Evolutionary conservation across 352 stramenopile species (phyloP).

Genomic region (Pythium brassicae): DNA sequence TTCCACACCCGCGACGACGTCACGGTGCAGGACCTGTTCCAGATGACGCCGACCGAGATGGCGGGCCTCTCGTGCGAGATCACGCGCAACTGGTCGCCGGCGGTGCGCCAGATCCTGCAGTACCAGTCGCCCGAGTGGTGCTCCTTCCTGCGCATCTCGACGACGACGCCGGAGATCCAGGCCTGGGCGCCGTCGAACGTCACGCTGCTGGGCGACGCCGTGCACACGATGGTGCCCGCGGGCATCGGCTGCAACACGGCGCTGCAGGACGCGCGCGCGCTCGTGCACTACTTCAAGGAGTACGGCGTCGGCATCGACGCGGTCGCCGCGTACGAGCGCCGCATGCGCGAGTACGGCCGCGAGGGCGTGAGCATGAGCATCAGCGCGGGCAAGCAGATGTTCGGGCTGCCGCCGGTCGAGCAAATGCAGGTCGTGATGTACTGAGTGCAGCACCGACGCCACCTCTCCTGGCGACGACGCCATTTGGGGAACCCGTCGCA

Average conservation of each 20-base stretch:
- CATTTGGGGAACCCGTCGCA: no score
- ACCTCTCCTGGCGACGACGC: no score
- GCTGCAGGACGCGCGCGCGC: slow-evolving; percentile 40
- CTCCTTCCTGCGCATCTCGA: slow-evolving; percentile 63
- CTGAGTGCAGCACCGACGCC: slow-evolving; percentile 2
- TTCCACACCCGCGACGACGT: slow-evolving; percentile 28
- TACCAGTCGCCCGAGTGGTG: slow-evolving; percentile 39
- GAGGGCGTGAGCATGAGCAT: slow-evolving; percentile 41
- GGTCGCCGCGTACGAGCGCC: slow-evolving; percentile 46
- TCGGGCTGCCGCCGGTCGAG: slow-evolving; percentile 32
- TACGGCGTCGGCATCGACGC: slow-evolving; percentile 41
- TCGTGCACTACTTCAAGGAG: slow-evolving; percentile 39
- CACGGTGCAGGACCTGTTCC: slow-evolving; percentile 34
- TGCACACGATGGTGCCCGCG: slow-evolving; percentile 59
- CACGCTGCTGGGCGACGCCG: slow-evolving; percentile 54
- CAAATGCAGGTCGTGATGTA: slow-evolving; percentile 44
- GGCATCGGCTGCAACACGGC: slow-evolving; percentile 56
- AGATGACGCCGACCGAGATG: slow-evolving; percentile 37
- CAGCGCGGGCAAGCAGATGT: slow-evolving; percentile 41
- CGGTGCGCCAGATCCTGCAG: slow-evolving; percentile 37
- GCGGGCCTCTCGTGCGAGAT: slow-evolving; percentile 46
- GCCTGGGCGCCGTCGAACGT: slow-evolving; percentile 39
- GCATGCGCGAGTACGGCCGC: slow-evolving; percentile 41
- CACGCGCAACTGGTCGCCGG: slow-evolving; percentile 43
- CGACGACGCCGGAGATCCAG: slow-evolving; percentile 41